Base-by-base conservation (phyloP, 1,284 basidiomycete genomes). In the Dichomitus squalens region DNA sequence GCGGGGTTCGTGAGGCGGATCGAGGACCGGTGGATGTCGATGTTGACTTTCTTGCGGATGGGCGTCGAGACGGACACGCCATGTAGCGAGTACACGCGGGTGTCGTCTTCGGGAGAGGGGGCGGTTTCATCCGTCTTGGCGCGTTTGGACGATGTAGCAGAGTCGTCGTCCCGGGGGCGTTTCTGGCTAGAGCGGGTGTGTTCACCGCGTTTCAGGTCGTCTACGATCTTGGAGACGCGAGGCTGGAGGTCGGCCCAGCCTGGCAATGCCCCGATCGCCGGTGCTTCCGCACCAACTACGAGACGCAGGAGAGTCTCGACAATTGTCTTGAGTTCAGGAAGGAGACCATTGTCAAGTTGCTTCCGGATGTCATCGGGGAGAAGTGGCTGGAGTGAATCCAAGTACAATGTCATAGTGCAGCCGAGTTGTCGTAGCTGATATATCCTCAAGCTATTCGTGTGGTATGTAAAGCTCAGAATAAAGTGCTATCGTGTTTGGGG, bases 31-130 rank as follows among this genome's bases (percentile, higher is more conserved):
- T 82, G 77, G 39, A 88, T 72, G 14, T 79, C 79, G 60, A 90
- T 78, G 64, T 88, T 81, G 21, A 86, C 79, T 63, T 88, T 88
- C 73, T 87, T 88, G 49, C 88, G 83, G 39, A 89, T 68, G n/a
- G 88, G 87, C 0, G 87, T 82, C 9, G 84, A 83, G 11, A 80
- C 75, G 21, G 87, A 88, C 48, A 89, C 70, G 25, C 81, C 71
- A 35, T 85, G 82, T 5, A 89, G 73, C 2, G 82, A 82, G 71
- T 79, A 85, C 5, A 80, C 60, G 0, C 83, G 77, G 0, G 64
- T 65, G 36, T 80, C 79, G 44, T 77, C 73, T 16, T 62, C 65
- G 1, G 66, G 65, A 1, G 55, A 48, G 2, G 46, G n/a, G 1
- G 29, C 16, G 9, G 23, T 47, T 27, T 49, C 56, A n/a, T 50